A percentile compares a stretch with the other conserved stretches of the same genome.
Conservation (phyloP, 129 eudicot genomes). For the Centaurea solstitialis region DNA sequence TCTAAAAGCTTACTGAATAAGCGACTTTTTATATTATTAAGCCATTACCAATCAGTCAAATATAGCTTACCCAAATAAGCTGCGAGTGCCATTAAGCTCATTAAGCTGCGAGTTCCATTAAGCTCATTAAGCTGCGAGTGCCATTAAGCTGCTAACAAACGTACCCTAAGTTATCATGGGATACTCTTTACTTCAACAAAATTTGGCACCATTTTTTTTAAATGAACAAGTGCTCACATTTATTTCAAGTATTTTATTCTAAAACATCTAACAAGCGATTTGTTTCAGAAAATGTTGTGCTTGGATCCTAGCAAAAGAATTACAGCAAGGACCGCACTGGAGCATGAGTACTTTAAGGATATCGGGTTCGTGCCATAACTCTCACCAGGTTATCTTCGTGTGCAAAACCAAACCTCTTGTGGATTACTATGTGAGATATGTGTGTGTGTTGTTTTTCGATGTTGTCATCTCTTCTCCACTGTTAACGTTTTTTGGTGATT, state of each 20-base stretch:
- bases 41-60: no score
- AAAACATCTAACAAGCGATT: not conserved
- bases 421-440: conserved; percentile 50
- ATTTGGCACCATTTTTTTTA: not conserved
- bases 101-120: no score
- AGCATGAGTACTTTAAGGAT: conserved; percentile 94
- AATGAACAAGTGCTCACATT: not conserved
- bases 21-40: no score
- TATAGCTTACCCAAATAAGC: no score
- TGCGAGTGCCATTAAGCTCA: no score
- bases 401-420: conserved; percentile 34
- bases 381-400: conserved; percentile 29
- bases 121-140: no score
- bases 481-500: conserved; percentile 28
- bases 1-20: no score
- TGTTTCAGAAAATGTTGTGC: conserved; percentile 81
- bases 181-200: not conserved
- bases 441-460: conserved; percentile 46
- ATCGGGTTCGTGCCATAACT: conserved; percentile 65
- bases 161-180: not conserved
- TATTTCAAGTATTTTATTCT: not conserved
- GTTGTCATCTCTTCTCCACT: conserved; percentile 26
- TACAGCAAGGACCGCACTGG: conserved; percentile 83
- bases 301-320: conserved; percentile 91
- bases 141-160: no score